A percentile compares a stretch with the other conserved stretches of the same genome.
These are phyloP conservation scores for Triadica sebifera DNA, from an alignment of 345 rosid genomes.

Conservation along the genomic window DNA sequence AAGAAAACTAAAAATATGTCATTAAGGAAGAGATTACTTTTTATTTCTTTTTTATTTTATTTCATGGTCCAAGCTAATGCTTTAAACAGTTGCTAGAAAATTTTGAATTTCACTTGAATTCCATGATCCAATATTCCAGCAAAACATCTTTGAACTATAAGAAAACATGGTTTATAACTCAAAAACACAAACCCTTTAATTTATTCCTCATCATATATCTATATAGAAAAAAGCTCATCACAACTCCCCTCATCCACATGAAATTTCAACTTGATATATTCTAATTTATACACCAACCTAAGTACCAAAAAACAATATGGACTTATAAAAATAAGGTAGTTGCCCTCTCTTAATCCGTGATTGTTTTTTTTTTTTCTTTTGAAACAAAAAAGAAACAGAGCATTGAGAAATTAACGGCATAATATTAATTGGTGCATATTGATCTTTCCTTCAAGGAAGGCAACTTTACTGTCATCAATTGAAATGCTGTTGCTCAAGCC, in stretches of 20 bases:
- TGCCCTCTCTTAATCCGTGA: slow-evolving; percentile 3
- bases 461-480: slow-evolving; percentile 25
- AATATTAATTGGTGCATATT: slow-evolving; percentile 2
- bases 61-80: slow-evolving; percentile 27
- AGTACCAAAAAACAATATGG: slow-evolving; percentile 25
- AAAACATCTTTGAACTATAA: neutral
- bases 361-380: neutral
- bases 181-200: slow-evolving; percentile 18
- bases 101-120: slow-evolving; percentile 4
- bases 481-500: slow-evolving; percentile 89
- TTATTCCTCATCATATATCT: slow-evolving; percentile 22
- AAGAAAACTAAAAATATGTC: no score
- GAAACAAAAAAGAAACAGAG: neutral
- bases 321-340: neutral
- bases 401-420: neutral
- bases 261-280: slow-evolving; percentile 25
- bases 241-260: neutral
- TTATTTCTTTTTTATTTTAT: slow-evolving; percentile 2
- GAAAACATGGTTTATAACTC: slow-evolving; percentile 20
- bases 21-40: no score
- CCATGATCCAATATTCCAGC: neutral
- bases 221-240: neutral
- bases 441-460: neutral
- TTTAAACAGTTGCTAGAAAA: slow-evolving; percentile 11
- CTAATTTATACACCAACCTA: slow-evolving; percentile 37